Conservation (phyloP, 169 alveolate genomes). For the Cryptosporidium meleagridis region DNA sequence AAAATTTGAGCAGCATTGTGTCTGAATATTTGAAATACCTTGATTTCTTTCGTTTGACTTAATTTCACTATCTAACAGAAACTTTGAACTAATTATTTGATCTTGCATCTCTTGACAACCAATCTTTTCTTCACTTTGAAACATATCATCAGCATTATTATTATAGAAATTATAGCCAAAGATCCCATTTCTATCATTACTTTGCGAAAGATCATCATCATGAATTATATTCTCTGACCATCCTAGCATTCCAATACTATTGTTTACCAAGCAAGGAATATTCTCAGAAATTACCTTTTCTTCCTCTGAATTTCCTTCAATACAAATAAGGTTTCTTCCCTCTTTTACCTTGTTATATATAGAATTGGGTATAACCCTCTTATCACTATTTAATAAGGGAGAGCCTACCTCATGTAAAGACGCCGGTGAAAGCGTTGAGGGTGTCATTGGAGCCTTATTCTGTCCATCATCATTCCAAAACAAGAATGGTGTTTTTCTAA, state of each 20-base stretch:
- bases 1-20: background rate
- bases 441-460: constrained; percentile 45
- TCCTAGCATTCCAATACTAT: constrained; percentile 41
- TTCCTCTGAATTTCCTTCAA: constrained; percentile 17
- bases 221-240: constrained; percentile 37
- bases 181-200: background rate
- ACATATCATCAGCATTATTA: constrained; percentile 56
- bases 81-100: constrained; percentile 15
- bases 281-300: constrained; percentile 2
- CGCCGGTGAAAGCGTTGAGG: constrained; percentile 72
- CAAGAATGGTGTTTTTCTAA: constrained; percentile 41
- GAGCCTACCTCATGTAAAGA: constrained; percentile 49
- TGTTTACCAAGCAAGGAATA: constrained; percentile 25
- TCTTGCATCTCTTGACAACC: background rate
- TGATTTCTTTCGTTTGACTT: background rate
- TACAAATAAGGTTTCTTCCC: background rate
- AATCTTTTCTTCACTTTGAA: constrained; percentile 25
- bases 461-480: constrained; percentile 73
- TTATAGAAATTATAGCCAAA: constrained; percentile 14
- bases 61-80: background rate
- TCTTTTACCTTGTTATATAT: constrained; percentile 15
- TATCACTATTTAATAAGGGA: constrained; percentile 13
- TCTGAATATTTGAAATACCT: background rate
- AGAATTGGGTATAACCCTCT: background rate
- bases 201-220: background rate